These are phyloP conservation scores for Fusarium sulawesiense DNA, from an alignment of 2,329 filamentous ascomycete species.

Conservation along the genomic window DNA sequence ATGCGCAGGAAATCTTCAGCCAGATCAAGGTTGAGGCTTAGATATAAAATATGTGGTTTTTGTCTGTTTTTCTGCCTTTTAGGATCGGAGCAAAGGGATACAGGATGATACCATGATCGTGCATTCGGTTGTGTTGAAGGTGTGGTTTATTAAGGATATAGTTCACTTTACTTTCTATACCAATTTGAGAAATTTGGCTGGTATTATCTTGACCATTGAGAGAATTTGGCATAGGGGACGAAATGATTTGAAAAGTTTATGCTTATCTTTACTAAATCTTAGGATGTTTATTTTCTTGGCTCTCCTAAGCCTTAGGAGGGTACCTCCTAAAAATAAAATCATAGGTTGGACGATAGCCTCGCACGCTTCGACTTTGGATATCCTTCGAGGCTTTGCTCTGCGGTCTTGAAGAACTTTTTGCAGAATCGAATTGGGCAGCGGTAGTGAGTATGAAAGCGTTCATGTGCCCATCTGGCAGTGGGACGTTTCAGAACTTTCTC, in stretches of 20 bases:
- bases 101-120: conserved; percentile 33
- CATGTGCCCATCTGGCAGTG: background rate
- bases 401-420: background rate
- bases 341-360: background rate
- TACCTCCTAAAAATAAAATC: no score
- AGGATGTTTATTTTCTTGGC: background rate
- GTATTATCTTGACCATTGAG: background rate
- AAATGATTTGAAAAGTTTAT: background rate
- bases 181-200: conserved; percentile 38
- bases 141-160: conserved; percentile 6
- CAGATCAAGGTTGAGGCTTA: conserved; percentile 41
- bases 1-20: conserved; percentile 75
- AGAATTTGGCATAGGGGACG: background rate
- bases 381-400: background rate
- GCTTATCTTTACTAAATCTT: background rate
- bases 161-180: conserved; percentile 28
- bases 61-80: background rate
- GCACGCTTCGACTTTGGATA: background rate
- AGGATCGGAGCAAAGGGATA: conserved; percentile 32
- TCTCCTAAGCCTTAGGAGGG: background rate
- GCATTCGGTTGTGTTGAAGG: conserved; percentile 20
- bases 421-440: background rate
- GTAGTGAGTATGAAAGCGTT: background rate
- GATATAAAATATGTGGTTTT: conserved; percentile 8
- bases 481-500: background rate